phyloP scores from a whole-genome alignment of 176 grass and related monocot genomes.

The sorghum (Sorghum bicolor) region DNA sequence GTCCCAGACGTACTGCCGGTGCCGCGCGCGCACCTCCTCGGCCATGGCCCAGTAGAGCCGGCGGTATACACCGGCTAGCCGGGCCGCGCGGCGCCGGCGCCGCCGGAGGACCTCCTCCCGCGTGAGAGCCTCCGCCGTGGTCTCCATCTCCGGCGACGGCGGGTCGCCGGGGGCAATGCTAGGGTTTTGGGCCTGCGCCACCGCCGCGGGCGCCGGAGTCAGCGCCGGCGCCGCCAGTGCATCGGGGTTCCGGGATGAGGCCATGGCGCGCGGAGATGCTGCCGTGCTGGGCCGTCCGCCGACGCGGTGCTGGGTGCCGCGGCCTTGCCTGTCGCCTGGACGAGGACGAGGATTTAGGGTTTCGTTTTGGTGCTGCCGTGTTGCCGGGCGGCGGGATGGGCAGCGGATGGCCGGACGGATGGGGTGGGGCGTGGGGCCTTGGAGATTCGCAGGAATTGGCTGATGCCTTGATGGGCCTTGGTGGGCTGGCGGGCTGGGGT shows the following conservation, averaged over 20 bases:
- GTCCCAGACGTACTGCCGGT: slow-evolving; percentile 78
- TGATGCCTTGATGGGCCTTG: too few relatives aligned
- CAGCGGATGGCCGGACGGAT: too few relatives aligned
- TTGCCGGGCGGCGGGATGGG: too few relatives aligned
- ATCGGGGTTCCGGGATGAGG: slow-evolving; percentile 25
- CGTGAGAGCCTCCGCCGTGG: slow-evolving; percentile 58
- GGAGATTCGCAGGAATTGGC: too few relatives aligned
- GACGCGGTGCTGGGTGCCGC: too few relatives aligned
- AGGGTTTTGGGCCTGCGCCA: slow-evolving; percentile 8
- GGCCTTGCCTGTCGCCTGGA: too few relatives aligned
- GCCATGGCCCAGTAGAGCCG: slow-evolving; percentile 67
- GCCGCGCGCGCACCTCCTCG: slow-evolving; percentile 70
- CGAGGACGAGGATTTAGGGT: too few relatives aligned
- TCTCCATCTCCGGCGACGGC: slow-evolving; percentile 38
- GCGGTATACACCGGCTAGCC: slow-evolving; percentile 47
- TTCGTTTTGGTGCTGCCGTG: too few relatives aligned
- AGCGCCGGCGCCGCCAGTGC: not conserved
- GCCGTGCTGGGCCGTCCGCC: too few relatives aligned
- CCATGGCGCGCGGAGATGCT: slow-evolving; percentile 15
- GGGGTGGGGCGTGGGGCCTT: too few relatives aligned
- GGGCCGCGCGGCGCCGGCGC: slow-evolving; percentile 37
- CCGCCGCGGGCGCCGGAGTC: not conserved
- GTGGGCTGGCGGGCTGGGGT: too few relatives aligned
- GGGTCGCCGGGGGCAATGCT: slow-evolving; percentile 1
- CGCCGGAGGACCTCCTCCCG: slow-evolving; percentile 82